Conservation (phyloP, 805 yeast genomes). For the Jamesozyma gamospora region DNA sequence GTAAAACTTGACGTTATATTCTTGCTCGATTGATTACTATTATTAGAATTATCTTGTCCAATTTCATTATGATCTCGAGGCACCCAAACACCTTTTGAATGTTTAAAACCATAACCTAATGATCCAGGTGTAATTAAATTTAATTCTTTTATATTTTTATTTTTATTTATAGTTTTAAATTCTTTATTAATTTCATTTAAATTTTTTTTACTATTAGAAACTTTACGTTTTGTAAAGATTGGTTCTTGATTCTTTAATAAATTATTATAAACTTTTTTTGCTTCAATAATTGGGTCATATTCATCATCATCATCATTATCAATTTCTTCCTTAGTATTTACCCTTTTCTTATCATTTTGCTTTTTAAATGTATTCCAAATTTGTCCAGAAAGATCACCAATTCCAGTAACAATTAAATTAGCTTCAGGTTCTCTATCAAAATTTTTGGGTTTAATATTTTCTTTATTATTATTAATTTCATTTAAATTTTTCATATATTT, state of each 20-base stretch:
- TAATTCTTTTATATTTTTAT: neutral
- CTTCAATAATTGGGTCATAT: slow-evolving; percentile 23
- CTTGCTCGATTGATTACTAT: neutral
- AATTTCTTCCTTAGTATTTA: neutral
- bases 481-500: slow-evolving; percentile 2
- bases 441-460: neutral
- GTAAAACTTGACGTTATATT: slow-evolving; percentile 3
- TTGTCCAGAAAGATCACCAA: slow-evolving; percentile 9
- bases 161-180: neutral
- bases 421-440: slow-evolving; percentile 3
- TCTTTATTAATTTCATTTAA: neutral
- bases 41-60: neutral
- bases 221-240: neutral
- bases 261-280: slow-evolving; percentile 22
- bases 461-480: neutral
- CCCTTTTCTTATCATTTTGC: slow-evolving; percentile 2
- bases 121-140: slow-evolving; percentile 9
- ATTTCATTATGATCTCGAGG: slow-evolving; percentile 3
- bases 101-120: slow-evolving; percentile 7
- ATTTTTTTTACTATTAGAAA: neutral
- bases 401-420: slow-evolving; percentile 5
- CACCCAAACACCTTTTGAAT: slow-evolving; percentile 8
- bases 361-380: slow-evolving; percentile 9
- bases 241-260: slow-evolving; percentile 15
- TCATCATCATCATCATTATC: slow-evolving; percentile 5